Base-by-base conservation (phyloP, 176 grass and related monocot species). In the Luzula sylvatica region DNA sequence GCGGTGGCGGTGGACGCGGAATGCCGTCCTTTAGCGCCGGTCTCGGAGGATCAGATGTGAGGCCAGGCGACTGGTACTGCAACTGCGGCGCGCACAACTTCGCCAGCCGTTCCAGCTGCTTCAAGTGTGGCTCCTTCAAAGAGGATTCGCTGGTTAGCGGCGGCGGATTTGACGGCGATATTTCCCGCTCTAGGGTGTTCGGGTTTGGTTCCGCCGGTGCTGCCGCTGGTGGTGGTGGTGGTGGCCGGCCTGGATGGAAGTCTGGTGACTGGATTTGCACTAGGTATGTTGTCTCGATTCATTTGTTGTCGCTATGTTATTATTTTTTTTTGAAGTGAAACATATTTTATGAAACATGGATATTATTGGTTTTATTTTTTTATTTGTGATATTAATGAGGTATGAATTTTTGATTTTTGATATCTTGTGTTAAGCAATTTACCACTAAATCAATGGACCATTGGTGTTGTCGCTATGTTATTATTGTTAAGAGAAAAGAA, bases 201-300 rank as follows among this genome's bases (percentile, higher is more conserved):
- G 77, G 84, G 20, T 86, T 86, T 5, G 80, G 83, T 22, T 51
- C 68, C 3, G 63, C 68, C 7, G 75, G 53, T 13, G 22, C 52
- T 12, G n/a, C n/a, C n/a, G 55, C 56, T 14, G 77, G 65, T 13
- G 48, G 47, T 4, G 67, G 61, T 30, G 54, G 69, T 38, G 46
- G 79, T 11, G 73, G 65, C 58, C 84, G 85, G 45, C 75, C 81
- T 39, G 81, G 77, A 11, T 96, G 92, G 85, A 89, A 89, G 60
- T 89, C 84, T 47, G 84, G 90, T 15, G 85, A 96, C 65, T 96
- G 90, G 90, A 76, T 96, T 75, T 96, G 90, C 58, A 89, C 84
- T 43, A 95, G 89, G 89, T 95, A 50, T 38, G n/a, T n/a, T n/a
- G n/a, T n/a, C n/a, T n/a, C n/a, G n/a, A n/a, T n/a, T 50, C 56